Evolutionary conservation across 352 stramenopile species (phyloP), one percentile per base, ranked within the genome.

Genomic region (Pythium coloratum): DNA sequence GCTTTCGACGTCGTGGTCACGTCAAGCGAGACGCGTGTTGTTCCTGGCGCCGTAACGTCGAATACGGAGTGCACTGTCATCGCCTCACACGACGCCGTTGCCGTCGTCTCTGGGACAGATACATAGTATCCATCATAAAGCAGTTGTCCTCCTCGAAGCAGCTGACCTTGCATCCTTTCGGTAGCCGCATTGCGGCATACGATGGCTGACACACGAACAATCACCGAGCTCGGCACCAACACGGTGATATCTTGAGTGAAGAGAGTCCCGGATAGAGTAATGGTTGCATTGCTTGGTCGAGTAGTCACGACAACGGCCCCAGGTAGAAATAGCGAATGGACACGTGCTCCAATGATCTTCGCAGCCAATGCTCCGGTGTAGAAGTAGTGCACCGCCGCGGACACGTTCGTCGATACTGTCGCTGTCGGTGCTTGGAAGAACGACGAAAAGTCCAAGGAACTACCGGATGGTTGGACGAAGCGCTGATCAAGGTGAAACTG

Each of bases 1-100:
- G 64, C 50, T 32, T 49, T 67, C 20, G 73, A 75, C 1, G 73
- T 72, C 1, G 78, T 85, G 51, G 71, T 81, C 20, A 75, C 55
- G 33, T 85, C 67, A 32, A 88, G 57, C 10, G 76, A 53, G 38
- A 89, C 57, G 2, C 42, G 69, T 26, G 79, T 71, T 2, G 59
- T 55, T 24, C 75, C 78, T 32, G 71, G 24, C 12, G 7, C 24
- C 0, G 54, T 20, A 0, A 61, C 66, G 26, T 84, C 73, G 3
- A 84, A 69, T 0, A 86, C 36, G 18, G 77, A 76, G 62, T 89
- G 80, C 58, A 89, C 75, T 10, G 71, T 64, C 42, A 89, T 59
- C 42, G 63, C 58, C 26, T 89, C 81, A 28, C 81, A 89, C 2
- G 40, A 62, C 30, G 70, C 76, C 24, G 55, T 55, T 7, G 64